These are phyloP conservation scores for Eucommia ulmoides DNA, from an alignment of 257 asterid genomes.

Conservation along the genomic window DNA sequence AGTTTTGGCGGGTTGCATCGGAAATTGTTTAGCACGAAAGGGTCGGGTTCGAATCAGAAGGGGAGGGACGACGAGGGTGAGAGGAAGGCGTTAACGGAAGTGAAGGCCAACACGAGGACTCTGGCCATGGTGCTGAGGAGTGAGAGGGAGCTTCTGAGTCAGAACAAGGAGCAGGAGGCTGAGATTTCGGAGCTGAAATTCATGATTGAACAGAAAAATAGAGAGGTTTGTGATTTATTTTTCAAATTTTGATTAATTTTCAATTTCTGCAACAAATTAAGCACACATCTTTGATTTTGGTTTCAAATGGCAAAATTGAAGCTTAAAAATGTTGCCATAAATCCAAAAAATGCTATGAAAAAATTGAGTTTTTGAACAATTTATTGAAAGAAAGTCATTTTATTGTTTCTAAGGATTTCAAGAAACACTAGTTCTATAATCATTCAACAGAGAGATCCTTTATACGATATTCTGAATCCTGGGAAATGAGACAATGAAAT, in stretches of 20 bases:
- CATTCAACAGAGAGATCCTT: too few relatives aligned
- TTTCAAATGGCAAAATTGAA: too few relatives aligned
- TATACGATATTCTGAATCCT: too few relatives aligned
- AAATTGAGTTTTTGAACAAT: too few relatives aligned
- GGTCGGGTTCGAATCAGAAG: slow-evolving; percentile 27
- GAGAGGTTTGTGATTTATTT: slow-evolving; percentile 33
- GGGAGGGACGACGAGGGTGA: slow-evolving; percentile 35
- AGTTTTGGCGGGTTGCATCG: slow-evolving; percentile 62
- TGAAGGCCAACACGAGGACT: slow-evolving; percentile 68
- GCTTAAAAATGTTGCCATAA: too few relatives aligned
- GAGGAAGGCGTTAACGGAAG: slow-evolving; percentile 74
- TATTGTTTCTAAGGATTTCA: too few relatives aligned
- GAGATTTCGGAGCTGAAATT: slow-evolving; percentile 52
- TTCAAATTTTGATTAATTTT: background rate
- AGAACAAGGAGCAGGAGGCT: slow-evolving; percentile 55
- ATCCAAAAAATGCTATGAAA: too few relatives aligned
- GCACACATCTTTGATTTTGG: too few relatives aligned
- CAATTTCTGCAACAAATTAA: background rate
- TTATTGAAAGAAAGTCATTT: too few relatives aligned
- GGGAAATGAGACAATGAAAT: too few relatives aligned
- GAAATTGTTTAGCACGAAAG: slow-evolving; percentile 54
- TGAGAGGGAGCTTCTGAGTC: slow-evolving; percentile 76
- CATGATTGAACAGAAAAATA: slow-evolving; percentile 53
- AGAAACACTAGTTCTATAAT: too few relatives aligned
- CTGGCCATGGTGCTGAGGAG: slow-evolving; percentile 89